Conservation (phyloP, 371 early-diverging fungal genomes). For the Dichotomocladium elegans region DNA sequence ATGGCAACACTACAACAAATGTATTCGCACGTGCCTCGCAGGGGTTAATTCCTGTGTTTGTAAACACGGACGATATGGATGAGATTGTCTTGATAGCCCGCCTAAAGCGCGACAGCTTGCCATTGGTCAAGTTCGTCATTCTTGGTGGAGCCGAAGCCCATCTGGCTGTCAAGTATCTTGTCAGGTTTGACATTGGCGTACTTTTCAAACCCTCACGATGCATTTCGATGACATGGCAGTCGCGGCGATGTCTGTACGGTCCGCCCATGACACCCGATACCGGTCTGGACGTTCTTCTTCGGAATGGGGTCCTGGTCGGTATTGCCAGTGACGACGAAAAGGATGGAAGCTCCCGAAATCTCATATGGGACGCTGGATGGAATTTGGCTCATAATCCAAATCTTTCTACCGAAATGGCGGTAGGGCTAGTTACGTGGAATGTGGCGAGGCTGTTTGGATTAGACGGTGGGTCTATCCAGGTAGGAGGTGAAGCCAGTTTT, state of each 20-base stretch:
- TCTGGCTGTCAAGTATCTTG: slow-evolving; percentile 58
- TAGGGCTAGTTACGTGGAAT: slow-evolving; percentile 75
- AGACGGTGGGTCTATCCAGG: slow-evolving; percentile 15
- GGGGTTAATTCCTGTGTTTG: slow-evolving; percentile 65
- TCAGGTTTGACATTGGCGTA: slow-evolving; percentile 52
- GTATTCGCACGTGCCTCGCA: slow-evolving; percentile 45
- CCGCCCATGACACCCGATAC: slow-evolving; percentile 52
- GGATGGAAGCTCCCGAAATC: slow-evolving; percentile 60
- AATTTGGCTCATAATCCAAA: slow-evolving; percentile 33
- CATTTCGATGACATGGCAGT: slow-evolving; percentile 58
- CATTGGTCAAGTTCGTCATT: slow-evolving; percentile 41
- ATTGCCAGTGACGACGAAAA: slow-evolving; percentile 52
- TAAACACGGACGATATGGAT: slow-evolving; percentile 62
- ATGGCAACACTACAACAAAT: slow-evolving; percentile 18
- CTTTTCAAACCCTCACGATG: slow-evolving; percentile 68
- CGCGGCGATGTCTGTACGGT: slow-evolving; percentile 58
- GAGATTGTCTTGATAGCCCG: slow-evolving; percentile 61
- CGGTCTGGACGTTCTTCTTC: slow-evolving; percentile 51
- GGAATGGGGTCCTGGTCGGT: slow-evolving; percentile 59
- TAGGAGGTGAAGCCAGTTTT: slow-evolving; percentile 30
- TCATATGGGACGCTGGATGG: slow-evolving; percentile 74
- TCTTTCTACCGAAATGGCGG: slow-evolving; percentile 49
- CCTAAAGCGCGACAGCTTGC: slow-evolving; percentile 41
- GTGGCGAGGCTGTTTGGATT: slow-evolving; percentile 57
- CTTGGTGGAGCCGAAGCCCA: slow-evolving; percentile 72